Evolutionary conservation across 192 early-diverging fungal species (phyloP).

Genomic region (Radiomyces spectabilis): DNA sequence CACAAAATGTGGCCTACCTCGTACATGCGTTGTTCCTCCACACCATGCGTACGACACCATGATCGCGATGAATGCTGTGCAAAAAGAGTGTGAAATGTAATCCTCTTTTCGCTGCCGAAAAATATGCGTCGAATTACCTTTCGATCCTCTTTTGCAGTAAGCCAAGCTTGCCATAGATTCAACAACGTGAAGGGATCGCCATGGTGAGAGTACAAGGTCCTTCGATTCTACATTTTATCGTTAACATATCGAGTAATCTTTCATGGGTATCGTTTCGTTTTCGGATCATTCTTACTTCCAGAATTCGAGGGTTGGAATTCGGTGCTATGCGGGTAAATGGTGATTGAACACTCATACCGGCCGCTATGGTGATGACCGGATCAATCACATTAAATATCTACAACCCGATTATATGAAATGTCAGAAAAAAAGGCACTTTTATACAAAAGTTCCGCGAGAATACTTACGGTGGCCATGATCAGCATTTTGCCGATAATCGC

Average conservation of each 20-base stretch:
- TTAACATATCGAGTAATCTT: too few relatives aligned
- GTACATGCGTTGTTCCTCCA: constrained; percentile 65
- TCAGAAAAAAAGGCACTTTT: neutral
- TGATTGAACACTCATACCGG: constrained; percentile 58
- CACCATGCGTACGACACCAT: constrained; percentile 57
- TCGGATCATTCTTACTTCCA: constrained; percentile 26
- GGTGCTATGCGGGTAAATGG: constrained; percentile 47
- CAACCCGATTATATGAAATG: neutral
- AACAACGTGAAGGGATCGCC: constrained; percentile 62
- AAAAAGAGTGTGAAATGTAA: neutral
- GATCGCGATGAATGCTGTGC: constrained; percentile 35
- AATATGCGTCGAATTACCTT: constrained; percentile 23
- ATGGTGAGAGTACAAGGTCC: constrained; percentile 40
- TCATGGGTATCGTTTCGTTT: neutral
- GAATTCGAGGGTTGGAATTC: constrained; percentile 35
- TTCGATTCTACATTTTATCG: constrained; percentile 35
- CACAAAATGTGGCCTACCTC: constrained; percentile 22
- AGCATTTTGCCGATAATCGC: constrained; percentile 61
- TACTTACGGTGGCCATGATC: constrained; percentile 42
- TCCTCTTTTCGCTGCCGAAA: neutral
- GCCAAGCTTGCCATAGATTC: constrained; percentile 55
- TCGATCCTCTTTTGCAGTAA: constrained; percentile 41
- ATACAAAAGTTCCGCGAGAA: neutral
- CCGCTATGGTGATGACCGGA: constrained; percentile 49
- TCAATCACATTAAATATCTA: constrained; percentile 44